Conservation (phyloP, 805 yeast species). For the Kodamaea neixiangensis region DNA sequence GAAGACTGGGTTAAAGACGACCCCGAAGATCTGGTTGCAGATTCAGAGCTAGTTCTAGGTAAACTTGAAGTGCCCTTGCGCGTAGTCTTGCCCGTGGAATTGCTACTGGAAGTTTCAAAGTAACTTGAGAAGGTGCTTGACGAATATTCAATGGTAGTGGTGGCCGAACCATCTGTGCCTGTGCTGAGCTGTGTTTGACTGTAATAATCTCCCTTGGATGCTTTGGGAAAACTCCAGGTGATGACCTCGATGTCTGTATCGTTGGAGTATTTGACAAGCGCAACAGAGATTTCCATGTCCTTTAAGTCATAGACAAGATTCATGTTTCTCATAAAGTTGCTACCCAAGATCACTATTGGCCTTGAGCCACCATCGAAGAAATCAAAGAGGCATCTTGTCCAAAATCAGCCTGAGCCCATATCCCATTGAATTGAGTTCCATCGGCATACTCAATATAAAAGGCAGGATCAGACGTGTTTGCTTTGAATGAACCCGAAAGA, state of each 20-base stretch:
- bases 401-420: slow-evolving; percentile 65
- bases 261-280: slow-evolving; percentile 27
- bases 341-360: slow-evolving; percentile 57
- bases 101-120: too few species aligned
- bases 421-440: slow-evolving; percentile 47
- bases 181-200: slow-evolving; percentile 17
- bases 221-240: slow-evolving; percentile 48
- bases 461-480: slow-evolving; percentile 40
- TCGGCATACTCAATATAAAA: slow-evolving; percentile 53
- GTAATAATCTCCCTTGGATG: slow-evolving; percentile 47
- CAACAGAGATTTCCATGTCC: slow-evolving; percentile 52
- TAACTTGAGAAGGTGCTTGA: too few species aligned
- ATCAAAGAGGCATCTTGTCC: slow-evolving; percentile 19
- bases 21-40: too few species aligned
- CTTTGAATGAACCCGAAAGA: slow-evolving; percentile 38
- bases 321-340: slow-evolving; percentile 60
- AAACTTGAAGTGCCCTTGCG: too few species aligned
- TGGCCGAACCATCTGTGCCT: neutral
- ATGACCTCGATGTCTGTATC: slow-evolving; percentile 49
- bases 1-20: too few species aligned
- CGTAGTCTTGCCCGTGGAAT: too few species aligned
- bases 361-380: slow-evolving; percentile 16
- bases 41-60: neutral
- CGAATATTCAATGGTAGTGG: neutral
- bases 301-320: slow-evolving; percentile 67